Evolutionary conservation across 192 early-diverging fungal species (phyloP).

Genomic region (Phycomyces nitens): DNA sequence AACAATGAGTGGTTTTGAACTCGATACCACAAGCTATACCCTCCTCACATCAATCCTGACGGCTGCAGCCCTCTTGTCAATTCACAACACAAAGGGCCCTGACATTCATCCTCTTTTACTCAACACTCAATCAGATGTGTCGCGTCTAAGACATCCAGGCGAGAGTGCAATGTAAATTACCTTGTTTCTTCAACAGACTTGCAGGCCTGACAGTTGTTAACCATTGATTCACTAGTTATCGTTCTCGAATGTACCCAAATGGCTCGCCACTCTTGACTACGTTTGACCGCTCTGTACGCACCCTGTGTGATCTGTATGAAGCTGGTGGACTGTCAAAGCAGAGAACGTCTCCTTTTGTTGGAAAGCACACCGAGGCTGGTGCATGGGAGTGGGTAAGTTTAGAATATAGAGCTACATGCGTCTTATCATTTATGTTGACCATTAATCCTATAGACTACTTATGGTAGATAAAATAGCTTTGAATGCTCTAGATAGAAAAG

Average conservation of each 20-base stretch:
- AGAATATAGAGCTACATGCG: neutral
- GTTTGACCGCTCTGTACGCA: slow-evolving; percentile 39
- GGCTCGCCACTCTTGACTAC: slow-evolving; percentile 35
- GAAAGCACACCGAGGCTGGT: neutral
- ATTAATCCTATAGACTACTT: slow-evolving; percentile 28
- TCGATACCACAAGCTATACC: slow-evolving; percentile 47
- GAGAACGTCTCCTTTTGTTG: slow-evolving; percentile 1
- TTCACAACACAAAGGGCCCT: slow-evolving; percentile 38
- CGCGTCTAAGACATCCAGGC: slow-evolving; percentile 43
- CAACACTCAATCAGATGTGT: slow-evolving; percentile 46
- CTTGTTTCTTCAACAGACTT: neutral
- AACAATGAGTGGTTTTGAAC: slow-evolving; percentile 29
- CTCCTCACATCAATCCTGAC: slow-evolving; percentile 38
- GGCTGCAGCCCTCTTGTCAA: slow-evolving; percentile 36
- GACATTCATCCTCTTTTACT: slow-evolving; percentile 62
- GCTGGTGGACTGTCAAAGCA: slow-evolving; percentile 25
- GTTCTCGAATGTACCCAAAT: slow-evolving; percentile 41
- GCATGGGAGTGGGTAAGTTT: slow-evolving; percentile 31
- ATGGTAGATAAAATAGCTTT: slow-evolving; percentile 35
- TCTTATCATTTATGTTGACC: neutral
- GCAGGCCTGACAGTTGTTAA: neutral
- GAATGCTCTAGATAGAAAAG: neutral
- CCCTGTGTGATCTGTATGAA: slow-evolving; percentile 47
- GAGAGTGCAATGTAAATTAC: slow-evolving; percentile 43
- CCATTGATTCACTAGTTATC: slow-evolving; percentile 23